Conservation (phyloP, 257 asterid genomes). For the Solanum clarkiae region DNA sequence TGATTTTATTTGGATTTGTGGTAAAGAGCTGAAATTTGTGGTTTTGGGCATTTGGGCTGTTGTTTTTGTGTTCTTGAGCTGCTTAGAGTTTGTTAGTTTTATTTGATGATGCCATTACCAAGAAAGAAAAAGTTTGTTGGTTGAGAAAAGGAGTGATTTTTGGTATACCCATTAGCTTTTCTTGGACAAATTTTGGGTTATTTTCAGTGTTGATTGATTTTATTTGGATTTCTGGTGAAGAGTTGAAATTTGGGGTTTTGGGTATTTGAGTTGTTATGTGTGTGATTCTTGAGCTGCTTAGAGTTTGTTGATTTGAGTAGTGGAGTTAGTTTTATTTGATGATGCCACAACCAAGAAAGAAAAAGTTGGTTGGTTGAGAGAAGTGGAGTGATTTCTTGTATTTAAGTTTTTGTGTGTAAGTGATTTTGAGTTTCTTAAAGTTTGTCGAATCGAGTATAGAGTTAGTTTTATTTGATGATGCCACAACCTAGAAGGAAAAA, state of each 20-base stretch:
- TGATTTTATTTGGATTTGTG: background rate
- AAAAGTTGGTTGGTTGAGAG: slow-evolving; percentile 26
- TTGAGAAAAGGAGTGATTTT: background rate
- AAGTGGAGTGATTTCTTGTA: background rate
- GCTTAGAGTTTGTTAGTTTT: background rate
- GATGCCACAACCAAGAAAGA: slow-evolving; percentile 77
- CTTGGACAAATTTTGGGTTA: background rate
- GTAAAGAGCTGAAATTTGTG: background rate
- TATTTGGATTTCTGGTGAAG: background rate
- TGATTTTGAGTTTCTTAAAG: background rate
- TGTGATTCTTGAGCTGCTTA: background rate
- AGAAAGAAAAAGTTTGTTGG: slow-evolving; percentile 58
- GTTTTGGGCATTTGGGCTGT: background rate
- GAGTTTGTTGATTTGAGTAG: background rate
- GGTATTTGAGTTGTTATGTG: background rate
- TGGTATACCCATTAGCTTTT: background rate
- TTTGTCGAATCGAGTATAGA: background rate
- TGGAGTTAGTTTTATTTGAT: slow-evolving; percentile 17
- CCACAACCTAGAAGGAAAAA: slow-evolving; percentile 93
- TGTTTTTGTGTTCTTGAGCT: background rate
- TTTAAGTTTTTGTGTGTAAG: background rate
- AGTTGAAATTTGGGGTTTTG: background rate
- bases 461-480: slow-evolving; percentile 34
- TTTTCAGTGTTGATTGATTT: background rate
- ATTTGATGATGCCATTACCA: slow-evolving; percentile 67